Base-by-base conservation (phyloP, 106 monocot genomes). In the Dendrobium catenatum region DNA sequence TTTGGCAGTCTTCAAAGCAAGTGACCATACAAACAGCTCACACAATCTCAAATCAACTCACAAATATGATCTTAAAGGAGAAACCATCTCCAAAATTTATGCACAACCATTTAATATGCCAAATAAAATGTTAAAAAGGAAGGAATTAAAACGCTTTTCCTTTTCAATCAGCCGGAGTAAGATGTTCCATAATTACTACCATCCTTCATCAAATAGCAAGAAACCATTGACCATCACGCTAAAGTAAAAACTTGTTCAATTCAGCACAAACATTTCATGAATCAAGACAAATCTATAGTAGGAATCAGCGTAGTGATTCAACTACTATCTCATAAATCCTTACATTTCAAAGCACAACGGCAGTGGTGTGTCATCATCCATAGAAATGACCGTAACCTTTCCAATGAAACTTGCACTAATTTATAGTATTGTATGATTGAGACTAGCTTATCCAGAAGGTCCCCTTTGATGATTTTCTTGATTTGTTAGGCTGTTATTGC, bases 191-290 rank as follows among this genome's bases (percentile, higher is more conserved):
- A 33, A 37, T 37, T 15, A 29, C 37, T 37, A 70, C 37, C 11
- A 7, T 70, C 37, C 13, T 33, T 26, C 4, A 70, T 37, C 70
- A 70, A 70, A 29, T 70, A 13, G 20, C 5, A 13, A 70, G 37
- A 2, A 33, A 15, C 70, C 33, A 37, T 37, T 37, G 37, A 37
- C 33, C 70, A 15, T 2, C 1, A 68, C 27, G 68, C 68, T 29
- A 68, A 68, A 68, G 68, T 27, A 68, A 68, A 68, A 68, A 58
- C 29, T 70, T 17, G 15, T 70, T 70, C 70, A 70, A 70, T 15
- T 33, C 29, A 37, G 70, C 10, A 70, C 37, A 33, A 37, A 70
- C 16, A n/a, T 22, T 4, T 61, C 19, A 19, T 56, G 27, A 68
- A 29, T 24, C 26, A 68, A 68, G 27, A 68, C 15, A 70, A 70